Base-by-base conservation (phyloP, 75 land plant species). In the Isoetes taiwanensis region DNA sequence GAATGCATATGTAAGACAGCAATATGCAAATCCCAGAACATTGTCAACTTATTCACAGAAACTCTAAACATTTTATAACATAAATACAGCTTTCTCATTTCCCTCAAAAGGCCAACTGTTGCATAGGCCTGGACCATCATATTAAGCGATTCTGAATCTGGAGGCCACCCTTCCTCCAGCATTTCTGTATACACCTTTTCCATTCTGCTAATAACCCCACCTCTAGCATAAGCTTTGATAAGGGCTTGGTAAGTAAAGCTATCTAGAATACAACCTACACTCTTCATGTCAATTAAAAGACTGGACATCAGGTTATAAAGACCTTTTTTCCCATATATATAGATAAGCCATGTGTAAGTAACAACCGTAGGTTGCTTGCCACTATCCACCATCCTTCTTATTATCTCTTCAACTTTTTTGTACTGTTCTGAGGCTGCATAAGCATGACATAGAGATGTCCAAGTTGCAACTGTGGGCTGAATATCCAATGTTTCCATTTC, bases 1-100 rank as follows among this genome's bases (percentile, higher is more conserved):
- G 69, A 62, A 26, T 71, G 75, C 94, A 90, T 86, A 39, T 80
- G 82, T 3, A 78, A 66, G 33, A 90, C 62, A 53, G 72, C 67
- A 5, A 82, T 62, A 59, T 83, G 94, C 6, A 90, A 80, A 62
- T 90, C 94, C 87, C 85, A 86, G 33, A 86, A 80, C 82, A 80
- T 61, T 37, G 68, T 25, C 97, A 90, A 86, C 32, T 72, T 58
- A 52, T 76, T 78, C 12, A 83, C 67, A 0, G 66, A 67, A 54
- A 71, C 48, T 56, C 80, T 67, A 19, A 76, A 80, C 38, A 60
- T 73, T 63, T 70, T 79, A 28, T 86, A 26, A 0, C 70, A 63
- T 9, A 60, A 56, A 58, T 80, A 80, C 28, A 72, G 75, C 34
- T 43, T 39, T 57, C 86, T 85, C 93, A 90, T 86, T 32, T 80